Conservation (phyloP, 495 filamentous ascomycete genomes). For the Hypoxylon intermedium region DNA sequence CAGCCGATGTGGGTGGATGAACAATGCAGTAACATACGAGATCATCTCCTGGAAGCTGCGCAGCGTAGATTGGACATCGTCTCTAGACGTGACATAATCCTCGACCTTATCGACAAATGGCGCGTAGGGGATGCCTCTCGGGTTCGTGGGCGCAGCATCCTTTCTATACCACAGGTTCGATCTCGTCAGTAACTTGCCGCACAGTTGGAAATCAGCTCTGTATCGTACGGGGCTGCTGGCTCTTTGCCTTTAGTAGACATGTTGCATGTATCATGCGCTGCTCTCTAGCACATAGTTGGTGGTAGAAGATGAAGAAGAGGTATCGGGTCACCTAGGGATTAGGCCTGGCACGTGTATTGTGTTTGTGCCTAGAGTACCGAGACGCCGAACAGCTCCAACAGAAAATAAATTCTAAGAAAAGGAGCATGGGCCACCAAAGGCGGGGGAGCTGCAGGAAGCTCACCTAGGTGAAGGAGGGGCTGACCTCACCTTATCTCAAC, state of each 20-base stretch:
- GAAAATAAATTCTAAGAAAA: slow-evolving; percentile 7
- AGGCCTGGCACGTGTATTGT: neutral
- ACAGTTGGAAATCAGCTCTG: neutral
- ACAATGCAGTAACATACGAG: slow-evolving; percentile 62
- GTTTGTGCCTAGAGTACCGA: neutral
- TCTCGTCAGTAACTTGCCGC: neutral
- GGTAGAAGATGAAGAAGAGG: slow-evolving; percentile 3
- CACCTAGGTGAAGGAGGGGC: slow-evolving; percentile 32
- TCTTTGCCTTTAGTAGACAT: slow-evolving; percentile 50
- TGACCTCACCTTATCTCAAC: neutral
- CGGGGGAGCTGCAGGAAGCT: slow-evolving; percentile 18
- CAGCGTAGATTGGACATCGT: slow-evolving; percentile 87
- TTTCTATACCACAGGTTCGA: slow-evolving; percentile 40
- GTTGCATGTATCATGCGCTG: slow-evolving; percentile 5
- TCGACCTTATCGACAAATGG: slow-evolving; percentile 96
- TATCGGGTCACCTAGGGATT: neutral
- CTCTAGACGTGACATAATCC: slow-evolving; percentile 87
- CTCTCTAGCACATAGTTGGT: slow-evolving; percentile 19
- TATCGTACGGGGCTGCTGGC: slow-evolving; percentile 33
- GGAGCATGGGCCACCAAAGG: slow-evolving; percentile 30
- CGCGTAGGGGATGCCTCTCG: slow-evolving; percentile 90
- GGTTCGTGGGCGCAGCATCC: slow-evolving; percentile 74
- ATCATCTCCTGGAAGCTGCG: slow-evolving; percentile 99
- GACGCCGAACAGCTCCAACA: neutral
- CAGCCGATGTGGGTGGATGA: neutral